Percentiles rank a stretch among this genome's conserved stretches.
phyloP scores from a whole-genome alignment of 2,329 filamentous ascomycete genomes.

The Exutisphaerella laricina region DNA sequence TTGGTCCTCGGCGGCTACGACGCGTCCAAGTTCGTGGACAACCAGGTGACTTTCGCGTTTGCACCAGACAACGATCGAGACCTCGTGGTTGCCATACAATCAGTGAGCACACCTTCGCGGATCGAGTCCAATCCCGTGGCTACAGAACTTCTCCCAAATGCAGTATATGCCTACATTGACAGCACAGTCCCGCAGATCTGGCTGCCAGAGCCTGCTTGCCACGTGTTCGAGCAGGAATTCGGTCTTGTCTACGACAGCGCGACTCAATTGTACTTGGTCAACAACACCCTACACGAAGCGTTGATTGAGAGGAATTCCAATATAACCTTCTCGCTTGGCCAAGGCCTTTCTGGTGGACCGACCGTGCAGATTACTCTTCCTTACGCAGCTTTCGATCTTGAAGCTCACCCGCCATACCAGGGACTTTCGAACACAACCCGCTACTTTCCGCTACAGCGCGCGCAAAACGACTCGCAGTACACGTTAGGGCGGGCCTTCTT shows the following conservation, averaged over 20 bases:
- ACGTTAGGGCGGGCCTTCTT: slow-evolving; percentile 64
- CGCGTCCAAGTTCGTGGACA: slow-evolving; percentile 54
- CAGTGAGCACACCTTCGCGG: slow-evolving; percentile 33
- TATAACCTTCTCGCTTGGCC: slow-evolving; percentile 42
- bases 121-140: slow-evolving; percentile 27
- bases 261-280: slow-evolving; percentile 60
- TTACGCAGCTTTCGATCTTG: slow-evolving; percentile 47
- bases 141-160: slow-evolving; percentile 36
- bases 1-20: slow-evolving; percentile 69
- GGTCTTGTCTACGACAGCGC: slow-evolving; percentile 61
- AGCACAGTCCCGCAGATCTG: slow-evolving; percentile 47
- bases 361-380: slow-evolving; percentile 44
- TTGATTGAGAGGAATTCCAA: slow-evolving; percentile 41
- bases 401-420: slow-evolving; percentile 45
- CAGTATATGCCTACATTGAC: slow-evolving; percentile 44
- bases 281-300: slow-evolving; percentile 51
- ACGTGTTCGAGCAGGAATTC: slow-evolving; percentile 58
- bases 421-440: slow-evolving; percentile 54
- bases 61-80: slow-evolving; percentile 53
- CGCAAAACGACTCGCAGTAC: slow-evolving; percentile 49
- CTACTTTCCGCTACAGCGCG: slow-evolving; percentile 62
- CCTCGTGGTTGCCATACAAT: slow-evolving; percentile 53
- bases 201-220: slow-evolving; percentile 51
- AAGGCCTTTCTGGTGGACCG: slow-evolving; percentile 30
- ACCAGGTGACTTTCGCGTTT: slow-evolving; percentile 55